Conservation (phyloP, 192 early-diverging fungal species). For the Obelidium mucronatum region DNA sequence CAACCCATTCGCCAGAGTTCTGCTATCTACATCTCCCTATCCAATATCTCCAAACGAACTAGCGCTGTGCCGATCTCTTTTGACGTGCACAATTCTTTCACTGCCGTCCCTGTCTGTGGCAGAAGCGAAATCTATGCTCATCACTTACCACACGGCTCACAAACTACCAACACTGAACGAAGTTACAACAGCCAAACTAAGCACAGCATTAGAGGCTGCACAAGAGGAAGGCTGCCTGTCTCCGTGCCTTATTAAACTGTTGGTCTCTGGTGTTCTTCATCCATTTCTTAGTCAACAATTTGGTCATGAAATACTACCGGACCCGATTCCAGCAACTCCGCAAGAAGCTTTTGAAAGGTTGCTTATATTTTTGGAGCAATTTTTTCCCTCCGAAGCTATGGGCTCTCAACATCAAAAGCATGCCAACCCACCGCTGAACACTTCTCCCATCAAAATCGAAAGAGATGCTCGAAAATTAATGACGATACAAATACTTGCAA, state of each 20-base stretch:
- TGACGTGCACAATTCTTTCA: neutral
- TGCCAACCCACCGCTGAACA: neutral
- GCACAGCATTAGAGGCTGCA: neutral
- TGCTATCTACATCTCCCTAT: conserved; percentile 16
- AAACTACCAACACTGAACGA: too few relatives aligned
- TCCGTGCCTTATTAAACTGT: neutral
- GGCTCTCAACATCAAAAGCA: neutral
- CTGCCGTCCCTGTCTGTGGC: neutral
- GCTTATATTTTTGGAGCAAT: neutral
- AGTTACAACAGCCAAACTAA: neutral
- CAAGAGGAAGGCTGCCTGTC: neutral
- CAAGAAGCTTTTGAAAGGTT: conserved; percentile 18
- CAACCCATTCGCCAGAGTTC: neutral
- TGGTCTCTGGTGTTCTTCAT: conserved; percentile 1
- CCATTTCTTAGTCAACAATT: neutral
- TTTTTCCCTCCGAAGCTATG: neutral
- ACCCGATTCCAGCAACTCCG: neutral
- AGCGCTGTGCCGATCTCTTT: conserved; percentile 12
- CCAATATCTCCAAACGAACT: conserved; percentile 12
- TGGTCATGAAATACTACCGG: conserved; percentile 4
- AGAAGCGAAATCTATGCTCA: neutral
- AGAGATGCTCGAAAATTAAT: neutral
- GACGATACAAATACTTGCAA: neutral
- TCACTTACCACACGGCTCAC: neutral
- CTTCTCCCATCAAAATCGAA: conserved; percentile 6